phyloP scores from a whole-genome alignment of 1,284 basidiomycete species.

The Heterobasidion occidentale region DNA sequence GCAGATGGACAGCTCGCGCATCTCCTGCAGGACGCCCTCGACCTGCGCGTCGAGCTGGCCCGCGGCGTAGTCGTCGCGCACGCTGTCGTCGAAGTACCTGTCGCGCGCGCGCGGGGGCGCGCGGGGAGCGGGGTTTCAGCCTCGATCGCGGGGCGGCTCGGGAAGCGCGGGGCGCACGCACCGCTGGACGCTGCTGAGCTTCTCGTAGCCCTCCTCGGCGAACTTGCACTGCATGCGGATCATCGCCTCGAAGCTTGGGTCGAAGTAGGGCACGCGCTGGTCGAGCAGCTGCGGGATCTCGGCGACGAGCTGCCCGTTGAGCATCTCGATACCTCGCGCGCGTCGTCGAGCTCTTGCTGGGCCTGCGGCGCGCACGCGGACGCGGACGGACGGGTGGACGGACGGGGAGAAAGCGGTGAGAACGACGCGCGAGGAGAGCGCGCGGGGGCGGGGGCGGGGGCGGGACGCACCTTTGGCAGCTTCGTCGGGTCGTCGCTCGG shows the following conservation, averaged over 20 bases:
- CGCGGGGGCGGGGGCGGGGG: too few relatives aligned
- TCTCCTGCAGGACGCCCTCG: conserved; percentile 91
- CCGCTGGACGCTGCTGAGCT: conserved; percentile 92
- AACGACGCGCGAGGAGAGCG: background rate
- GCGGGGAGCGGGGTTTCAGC: too few relatives aligned
- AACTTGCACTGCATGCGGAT: conserved; percentile 96
- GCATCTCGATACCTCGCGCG: conserved; percentile 84
- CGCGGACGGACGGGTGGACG: background rate
- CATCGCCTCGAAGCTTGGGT: conserved; percentile 99
- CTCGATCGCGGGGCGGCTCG: too few relatives aligned
- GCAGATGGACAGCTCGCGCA: conserved; percentile 93
- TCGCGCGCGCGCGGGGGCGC: conserved; percentile 1
- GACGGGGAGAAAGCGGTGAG: too few relatives aligned
- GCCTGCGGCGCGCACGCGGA: conserved; percentile 38
- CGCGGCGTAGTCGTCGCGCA: conserved; percentile 95
- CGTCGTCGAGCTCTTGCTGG: conserved; percentile 92
- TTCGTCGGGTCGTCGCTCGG: conserved; percentile 91
- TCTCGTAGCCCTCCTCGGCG: conserved; percentile 97
- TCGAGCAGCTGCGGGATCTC: conserved; percentile 93
- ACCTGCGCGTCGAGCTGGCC: conserved; percentile 94
- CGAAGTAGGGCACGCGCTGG: conserved; percentile 93
- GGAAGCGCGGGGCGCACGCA: too few relatives aligned
- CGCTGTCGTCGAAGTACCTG: conserved; percentile 85
- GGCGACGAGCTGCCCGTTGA: conserved; percentile 87
- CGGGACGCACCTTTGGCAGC: conserved; percentile 65